phyloP scores from a whole-genome alignment of 352 stramenopile genomes.

The Pelagophyceae sp. region DNA sequence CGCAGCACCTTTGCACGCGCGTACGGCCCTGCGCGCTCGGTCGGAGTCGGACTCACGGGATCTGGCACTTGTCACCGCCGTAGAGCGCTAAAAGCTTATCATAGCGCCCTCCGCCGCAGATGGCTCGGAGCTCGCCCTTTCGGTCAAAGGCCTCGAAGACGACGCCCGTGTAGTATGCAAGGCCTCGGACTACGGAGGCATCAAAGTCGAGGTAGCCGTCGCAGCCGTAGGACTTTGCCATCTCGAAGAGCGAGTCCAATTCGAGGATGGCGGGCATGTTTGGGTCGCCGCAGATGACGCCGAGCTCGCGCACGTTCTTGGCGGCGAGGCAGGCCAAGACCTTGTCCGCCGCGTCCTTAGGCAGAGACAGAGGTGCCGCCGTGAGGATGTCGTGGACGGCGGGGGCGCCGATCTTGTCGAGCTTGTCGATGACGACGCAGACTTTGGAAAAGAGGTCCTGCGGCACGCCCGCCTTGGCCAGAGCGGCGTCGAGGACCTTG shows the following conservation, averaged over 20 bases:
- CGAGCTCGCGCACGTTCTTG: slow-evolving; percentile 50
- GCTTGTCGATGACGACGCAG: slow-evolving; percentile 72
- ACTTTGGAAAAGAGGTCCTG: slow-evolving; percentile 48
- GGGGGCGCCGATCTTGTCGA: slow-evolving; percentile 57
- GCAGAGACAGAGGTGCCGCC: neutral
- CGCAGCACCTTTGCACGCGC: too few relatives aligned
- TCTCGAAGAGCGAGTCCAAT: slow-evolving; percentile 44
- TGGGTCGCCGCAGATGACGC: slow-evolving; percentile 46
- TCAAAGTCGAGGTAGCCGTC: slow-evolving; percentile 68
- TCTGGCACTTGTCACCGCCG: slow-evolving; percentile 44
- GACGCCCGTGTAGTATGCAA: slow-evolving; percentile 72
- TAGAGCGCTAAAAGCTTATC: slow-evolving; percentile 68
- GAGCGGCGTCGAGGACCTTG: slow-evolving; percentile 59
- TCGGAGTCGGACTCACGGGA: too few relatives aligned
- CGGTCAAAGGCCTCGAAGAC: slow-evolving; percentile 70
- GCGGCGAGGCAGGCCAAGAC: neutral
- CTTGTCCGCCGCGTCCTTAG: neutral
- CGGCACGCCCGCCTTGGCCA: slow-evolving; percentile 30
- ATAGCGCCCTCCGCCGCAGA: slow-evolving; percentile 69
- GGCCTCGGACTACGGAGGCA: slow-evolving; percentile 63
- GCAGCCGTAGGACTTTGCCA: slow-evolving; percentile 58
- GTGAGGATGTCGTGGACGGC: neutral
- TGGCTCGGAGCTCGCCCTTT: slow-evolving; percentile 58
- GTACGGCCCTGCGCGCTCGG: too few relatives aligned
- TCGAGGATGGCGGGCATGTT: slow-evolving; percentile 44